Evolutionary conservation across 768 basidiomycete genomes (phyloP).

Genomic region (Daedaleopsis sinensis): DNA sequence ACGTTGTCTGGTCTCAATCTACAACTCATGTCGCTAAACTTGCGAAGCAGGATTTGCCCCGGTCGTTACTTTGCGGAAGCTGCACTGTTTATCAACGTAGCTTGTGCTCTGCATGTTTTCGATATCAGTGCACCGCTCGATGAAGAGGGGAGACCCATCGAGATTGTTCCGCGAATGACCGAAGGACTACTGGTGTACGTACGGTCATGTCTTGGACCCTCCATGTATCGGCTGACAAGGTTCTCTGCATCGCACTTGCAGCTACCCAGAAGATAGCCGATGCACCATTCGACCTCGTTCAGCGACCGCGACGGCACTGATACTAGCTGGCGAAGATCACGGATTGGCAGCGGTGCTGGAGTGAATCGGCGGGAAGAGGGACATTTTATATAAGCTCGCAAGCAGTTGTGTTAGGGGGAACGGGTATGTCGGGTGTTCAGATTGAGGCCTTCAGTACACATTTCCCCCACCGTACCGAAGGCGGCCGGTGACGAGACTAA

Average conservation of each 20-base stretch:
- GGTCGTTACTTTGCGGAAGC: constrained; percentile 4
- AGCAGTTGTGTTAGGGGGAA: no score
- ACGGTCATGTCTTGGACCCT: no score
- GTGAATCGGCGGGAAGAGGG: no score
- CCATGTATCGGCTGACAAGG: background rate
- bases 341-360: no score
- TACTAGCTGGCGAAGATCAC: background rate
- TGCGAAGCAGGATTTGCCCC: constrained; percentile 4
- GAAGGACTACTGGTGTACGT: constrained; percentile 3
- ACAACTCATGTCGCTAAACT: no score
- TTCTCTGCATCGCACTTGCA: background rate
- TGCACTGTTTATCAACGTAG: constrained; percentile 9
- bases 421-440: no score
- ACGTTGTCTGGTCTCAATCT: no score
- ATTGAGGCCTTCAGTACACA: no score
- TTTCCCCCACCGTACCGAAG: no score
- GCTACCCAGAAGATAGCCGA: constrained; percentile 1
- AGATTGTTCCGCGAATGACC: background rate
- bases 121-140: constrained; percentile 8
- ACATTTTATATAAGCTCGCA: no score
- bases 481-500: no score
- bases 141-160: constrained; percentile 5
- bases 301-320: background rate
- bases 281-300: constrained; percentile 4
- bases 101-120: no score